Base-by-base conservation (phyloP, 805 yeast genomes). In the Wickerhamomyces ciferrii region DNA sequence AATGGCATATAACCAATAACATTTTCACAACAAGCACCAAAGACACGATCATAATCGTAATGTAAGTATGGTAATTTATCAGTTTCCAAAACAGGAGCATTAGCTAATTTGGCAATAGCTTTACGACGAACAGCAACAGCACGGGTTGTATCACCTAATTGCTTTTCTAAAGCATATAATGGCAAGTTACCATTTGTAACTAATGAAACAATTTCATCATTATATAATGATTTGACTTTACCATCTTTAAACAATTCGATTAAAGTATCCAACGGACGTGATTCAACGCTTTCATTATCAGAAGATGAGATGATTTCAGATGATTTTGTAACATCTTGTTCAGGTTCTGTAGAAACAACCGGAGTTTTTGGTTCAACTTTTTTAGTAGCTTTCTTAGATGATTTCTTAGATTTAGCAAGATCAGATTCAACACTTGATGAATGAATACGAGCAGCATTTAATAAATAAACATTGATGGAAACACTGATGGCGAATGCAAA, bases 11-110 rank as follows among this genome's bases (percentile, higher is more conserved):
- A 94, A 27, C 99, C 99, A 65, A 94, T 86, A 48, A 94, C 99
- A 61, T 94, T 94, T 67, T 94, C 99, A 73, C 99, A 94, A 71
- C 99, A 94, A 10, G 99, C 97, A 51, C 99, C 99, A 61, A 91
- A 84, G 7, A 94, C 99, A 54, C 98, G 83, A 63, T 90, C 95
- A 64, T 90, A 94, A 64, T 94, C 97, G 62, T 92, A 94, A 60
- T 80, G 70, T 52, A 74, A 70, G 67, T 81, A 90, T 17, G 99
- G 99, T 52, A 94, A 73, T 52, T 80, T 78, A 31, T 78, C 71
- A 2, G 84, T 69, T 53, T 82, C 84, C 46, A 94, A 73, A 17
- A 87, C 82, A 46, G 96, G 90, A 18, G 95, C 89, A 56, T 82
- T 77, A 7, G 96, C 88, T 44, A 88, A 67, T 43, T 80, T 76